Base-by-base conservation (phyloP, 306 rosid species). In the Betula pendula region DNA sequence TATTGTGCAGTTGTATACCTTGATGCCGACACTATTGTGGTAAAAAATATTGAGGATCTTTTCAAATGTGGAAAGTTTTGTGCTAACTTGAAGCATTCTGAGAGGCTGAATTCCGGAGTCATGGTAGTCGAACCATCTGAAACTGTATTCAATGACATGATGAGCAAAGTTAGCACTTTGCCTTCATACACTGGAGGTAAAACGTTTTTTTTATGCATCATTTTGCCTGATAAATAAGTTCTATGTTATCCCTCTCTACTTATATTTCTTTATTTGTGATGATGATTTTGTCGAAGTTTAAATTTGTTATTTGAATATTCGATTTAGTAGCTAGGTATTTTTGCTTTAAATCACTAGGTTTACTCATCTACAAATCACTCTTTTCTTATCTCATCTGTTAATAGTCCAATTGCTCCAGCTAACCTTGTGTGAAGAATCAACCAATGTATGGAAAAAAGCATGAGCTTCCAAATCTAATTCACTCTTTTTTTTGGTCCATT, bases 71-170 rank as follows among this genome's bases (percentile, higher is more conserved):
- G 87, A 72, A 92, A 92, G 63, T 96, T 96, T 77, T 96, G 99
- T 76, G 99, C 99, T 48, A 96, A 96, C 82, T 86, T 96, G 88
- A 96, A 96, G 97, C 99, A 96, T 88, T 96, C 99, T 2, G 99
- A 96, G 94, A 88, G 93, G 84, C 84, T 96, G 85, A 96, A 96
- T 82, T 96, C 99, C 0, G 99, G 99, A 70, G 99, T 96, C 77
- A 91, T 96, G 98, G 98, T 93, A 68, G 94, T 96, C 69, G 92
- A 96, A 86, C 97, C 98, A 40, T 96, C 99, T 35, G 88, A 77
- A 77, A 76, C 90, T 29, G 40, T 96, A 81, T 96, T 96, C 68
- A 85, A 90, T 52, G 98, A 96, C 84, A 96, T 96, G 99, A 86
- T 93, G 90, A 83, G 90, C 81, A 86, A 92, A 82, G 93, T 96